Conservation (phyloP, 202 grass and related monocot genomes). For the Miscanthus sacchariflorus region DNA sequence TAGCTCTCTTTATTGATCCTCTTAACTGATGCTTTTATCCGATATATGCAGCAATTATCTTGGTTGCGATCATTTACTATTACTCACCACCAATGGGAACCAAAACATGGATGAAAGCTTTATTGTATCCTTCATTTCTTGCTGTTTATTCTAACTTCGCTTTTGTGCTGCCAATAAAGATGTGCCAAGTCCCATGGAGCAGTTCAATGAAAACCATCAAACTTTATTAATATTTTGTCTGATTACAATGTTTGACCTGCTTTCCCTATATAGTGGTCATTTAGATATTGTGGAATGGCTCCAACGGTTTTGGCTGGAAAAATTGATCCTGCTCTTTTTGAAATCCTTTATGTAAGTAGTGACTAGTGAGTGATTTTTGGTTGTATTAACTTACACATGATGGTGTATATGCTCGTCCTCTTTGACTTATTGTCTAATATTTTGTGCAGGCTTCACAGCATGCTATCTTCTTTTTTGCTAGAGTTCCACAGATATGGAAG, state of each 20-base stretch:
- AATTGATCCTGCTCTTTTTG: constrained; percentile 93
- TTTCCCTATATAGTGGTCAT: constrained; percentile 59
- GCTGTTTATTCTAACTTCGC: constrained; percentile 13
- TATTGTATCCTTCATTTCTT: constrained; percentile 82
- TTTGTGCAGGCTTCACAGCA: constrained; percentile 84
- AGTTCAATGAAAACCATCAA: constrained; percentile 10
- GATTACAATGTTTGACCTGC: constrained; percentile 27
- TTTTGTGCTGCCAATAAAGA: neutral
- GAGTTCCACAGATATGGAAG: constrained; percentile 97
- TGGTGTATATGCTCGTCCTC: neutral
- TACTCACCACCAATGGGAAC: constrained; percentile 79
- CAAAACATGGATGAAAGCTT: constrained; percentile 85
- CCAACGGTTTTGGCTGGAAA: constrained; percentile 83
- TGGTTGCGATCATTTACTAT: constrained; percentile 92
- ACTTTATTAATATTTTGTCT: neutral
- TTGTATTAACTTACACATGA: constrained; percentile 21
- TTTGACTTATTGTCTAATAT: constrained; percentile 45
- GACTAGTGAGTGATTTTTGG: constrained; percentile 30
- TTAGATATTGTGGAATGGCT: constrained; percentile 91
- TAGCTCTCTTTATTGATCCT: constrained; percentile 24
- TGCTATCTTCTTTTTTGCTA: constrained; percentile 96
- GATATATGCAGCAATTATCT: constrained; percentile 79
- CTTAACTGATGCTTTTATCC: constrained; percentile 43
- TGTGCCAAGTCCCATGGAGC: neutral
- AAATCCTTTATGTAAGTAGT: constrained; percentile 87